Evolutionary conservation across 371 early-diverging fungal species (phyloP).

Genomic region (Actinomortierella wolfii): DNA sequence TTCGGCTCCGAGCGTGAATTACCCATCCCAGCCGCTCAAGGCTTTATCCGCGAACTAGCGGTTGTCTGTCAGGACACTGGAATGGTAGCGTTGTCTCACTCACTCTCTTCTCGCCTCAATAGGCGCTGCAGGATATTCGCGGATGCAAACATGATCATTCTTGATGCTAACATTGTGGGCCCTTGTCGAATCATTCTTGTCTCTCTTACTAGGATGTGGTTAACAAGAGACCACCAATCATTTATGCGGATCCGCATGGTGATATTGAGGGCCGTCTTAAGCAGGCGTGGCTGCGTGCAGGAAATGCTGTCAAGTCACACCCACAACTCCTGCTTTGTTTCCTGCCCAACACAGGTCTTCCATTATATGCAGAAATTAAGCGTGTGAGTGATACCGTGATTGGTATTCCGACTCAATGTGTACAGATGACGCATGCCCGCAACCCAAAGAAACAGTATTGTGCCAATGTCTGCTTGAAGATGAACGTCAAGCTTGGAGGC

Average conservation of each 20-base stretch:
- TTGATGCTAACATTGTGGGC: too few relatives aligned
- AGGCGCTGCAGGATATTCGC: too few relatives aligned
- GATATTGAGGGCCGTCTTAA: slow-evolving; percentile 72
- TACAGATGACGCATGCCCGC: slow-evolving; percentile 76
- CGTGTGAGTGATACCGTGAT: slow-evolving; percentile 90
- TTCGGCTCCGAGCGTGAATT: slow-evolving; percentile 50
- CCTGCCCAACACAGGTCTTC: slow-evolving; percentile 84
- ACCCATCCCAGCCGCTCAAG: slow-evolving; percentile 43
- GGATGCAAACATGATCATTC: too few relatives aligned
- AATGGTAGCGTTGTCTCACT: slow-evolving; percentile 47
- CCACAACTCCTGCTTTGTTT: slow-evolving; percentile 86
- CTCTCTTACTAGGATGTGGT: slow-evolving; percentile 41
- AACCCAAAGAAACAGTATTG: slow-evolving; percentile 72
- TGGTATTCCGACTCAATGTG: slow-evolving; percentile 92
- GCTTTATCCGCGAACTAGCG: slow-evolving; percentile 59
- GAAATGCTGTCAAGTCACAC: slow-evolving; percentile 70
- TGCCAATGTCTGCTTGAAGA: slow-evolving; percentile 83
- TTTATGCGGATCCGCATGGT: slow-evolving; percentile 67
- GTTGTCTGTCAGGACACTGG: slow-evolving; percentile 63
- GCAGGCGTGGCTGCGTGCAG: slow-evolving; percentile 73
- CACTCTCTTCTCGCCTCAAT: not conserved
- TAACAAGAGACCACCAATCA: slow-evolving; percentile 72
- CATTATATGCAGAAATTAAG: slow-evolving; percentile 95
- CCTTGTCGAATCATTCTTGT: not conserved
- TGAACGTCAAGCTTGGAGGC: slow-evolving; percentile 90